Conservation (phyloP, 345 rosid genomes). For the Clarkia xantiana region DNA sequence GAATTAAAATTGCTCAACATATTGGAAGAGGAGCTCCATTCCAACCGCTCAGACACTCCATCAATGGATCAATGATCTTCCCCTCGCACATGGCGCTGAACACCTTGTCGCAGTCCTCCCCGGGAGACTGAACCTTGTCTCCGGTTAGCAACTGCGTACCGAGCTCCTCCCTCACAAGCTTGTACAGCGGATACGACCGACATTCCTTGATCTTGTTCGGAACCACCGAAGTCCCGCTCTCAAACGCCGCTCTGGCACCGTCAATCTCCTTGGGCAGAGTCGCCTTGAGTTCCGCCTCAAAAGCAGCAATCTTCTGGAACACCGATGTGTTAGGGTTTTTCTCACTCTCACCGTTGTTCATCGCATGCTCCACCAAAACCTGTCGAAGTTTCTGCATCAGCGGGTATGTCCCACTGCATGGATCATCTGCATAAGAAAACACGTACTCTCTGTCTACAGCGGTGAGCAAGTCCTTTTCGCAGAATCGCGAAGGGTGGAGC, state of each 20-base stretch:
- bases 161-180: conserved; percentile 7
- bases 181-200: conserved; percentile 8
- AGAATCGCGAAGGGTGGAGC: conserved; percentile 9
- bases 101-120: conserved; percentile 9
- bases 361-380: conserved; percentile 9
- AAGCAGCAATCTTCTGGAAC: conserved; percentile 7
- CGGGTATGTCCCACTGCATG: conserved; percentile 10
- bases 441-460: conserved; percentile 9
- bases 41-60: conserved; percentile 9
- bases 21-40: conserved; percentile 6
- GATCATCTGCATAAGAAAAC: conserved; percentile 8
- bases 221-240: background rate
- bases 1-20: too few relatives aligned
- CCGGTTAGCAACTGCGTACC: conserved; percentile 2
- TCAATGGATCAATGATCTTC: conserved; percentile 5
- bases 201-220: conserved; percentile 11
- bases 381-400: conserved; percentile 13
- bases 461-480: conserved; percentile 10
- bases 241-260: conserved; percentile 4
- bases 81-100: conserved; percentile 8
- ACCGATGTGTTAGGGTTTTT: conserved; percentile 6
- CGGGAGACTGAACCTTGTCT: conserved; percentile 6
- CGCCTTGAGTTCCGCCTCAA: conserved; percentile 10
- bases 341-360: conserved; percentile 9
- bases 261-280: conserved; percentile 11